Percentiles rank a stretch among this genome's conserved stretches.
phyloP scores from a whole-genome alignment of 73 alveolate genomes.

The Paramecium primaurelia region DNA sequence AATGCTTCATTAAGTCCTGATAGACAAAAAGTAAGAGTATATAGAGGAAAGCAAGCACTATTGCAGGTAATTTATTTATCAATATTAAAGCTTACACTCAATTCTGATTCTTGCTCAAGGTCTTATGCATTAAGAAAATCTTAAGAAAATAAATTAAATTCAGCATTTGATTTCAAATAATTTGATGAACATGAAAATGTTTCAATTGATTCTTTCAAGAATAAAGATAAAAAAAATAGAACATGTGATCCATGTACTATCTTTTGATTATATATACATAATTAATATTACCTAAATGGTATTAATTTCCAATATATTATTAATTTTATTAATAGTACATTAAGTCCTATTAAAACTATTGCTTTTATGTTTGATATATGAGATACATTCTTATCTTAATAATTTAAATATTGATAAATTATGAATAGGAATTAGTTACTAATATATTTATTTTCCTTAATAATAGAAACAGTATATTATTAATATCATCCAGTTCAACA shows the following conservation, averaged over 20 bases:
- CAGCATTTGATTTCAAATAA: slow-evolving; percentile 4
- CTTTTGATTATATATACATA: neutral
- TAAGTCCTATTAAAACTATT: neutral
- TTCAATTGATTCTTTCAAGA: neutral
- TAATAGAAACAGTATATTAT: neutral
- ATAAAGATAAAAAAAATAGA: slow-evolving; percentile 16
- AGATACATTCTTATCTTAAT: neutral
- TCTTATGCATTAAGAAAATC: neutral
- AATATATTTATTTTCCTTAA: neutral
- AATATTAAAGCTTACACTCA: neutral
- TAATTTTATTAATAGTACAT: no score
- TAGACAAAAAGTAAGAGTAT: neutral
- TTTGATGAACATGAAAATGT: slow-evolving; percentile 24
- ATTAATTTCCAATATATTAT: neutral
- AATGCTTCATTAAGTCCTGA: neutral
- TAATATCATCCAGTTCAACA: neutral
- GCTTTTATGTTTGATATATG: neutral
- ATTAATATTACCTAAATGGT: neutral
- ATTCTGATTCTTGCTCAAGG: neutral
- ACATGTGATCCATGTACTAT: slow-evolving; percentile 24
- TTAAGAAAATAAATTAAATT: neutral
- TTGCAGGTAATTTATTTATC: neutral
- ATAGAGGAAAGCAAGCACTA: neutral
- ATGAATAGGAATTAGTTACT: neutral
- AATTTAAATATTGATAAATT: neutral